A percentile compares a stretch with the other conserved stretches of the same genome.
Evolutionary conservation across 768 basidiomycete species (phyloP).

Genomic region (Dentipellis fragilis): DNA sequence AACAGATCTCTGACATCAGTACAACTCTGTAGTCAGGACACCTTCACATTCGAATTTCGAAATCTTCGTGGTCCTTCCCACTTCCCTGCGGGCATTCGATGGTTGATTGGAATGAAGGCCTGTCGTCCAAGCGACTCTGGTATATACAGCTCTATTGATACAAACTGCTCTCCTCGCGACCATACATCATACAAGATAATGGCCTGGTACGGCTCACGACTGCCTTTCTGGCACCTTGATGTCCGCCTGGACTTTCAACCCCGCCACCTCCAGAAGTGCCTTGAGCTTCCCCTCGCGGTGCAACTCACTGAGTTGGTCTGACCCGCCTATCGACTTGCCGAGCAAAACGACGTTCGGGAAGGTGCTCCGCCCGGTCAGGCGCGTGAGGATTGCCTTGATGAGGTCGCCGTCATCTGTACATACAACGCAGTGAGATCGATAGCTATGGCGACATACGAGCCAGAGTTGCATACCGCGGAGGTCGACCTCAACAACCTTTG

Average conservation of each 20-base stretch:
- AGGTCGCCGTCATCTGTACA: constrained; percentile 45
- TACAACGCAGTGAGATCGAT: neutral
- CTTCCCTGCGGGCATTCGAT: no score
- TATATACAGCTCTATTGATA: no score
- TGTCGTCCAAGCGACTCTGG: no score
- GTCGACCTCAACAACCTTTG: constrained; percentile 70
- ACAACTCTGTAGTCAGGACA: no score
- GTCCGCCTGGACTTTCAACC: constrained; percentile 20
- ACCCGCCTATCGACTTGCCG: constrained; percentile 58
- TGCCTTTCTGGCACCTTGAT: neutral
- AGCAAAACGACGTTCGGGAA: constrained; percentile 68
- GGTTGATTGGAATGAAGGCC: no score
- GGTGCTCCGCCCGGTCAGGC: constrained; percentile 57
- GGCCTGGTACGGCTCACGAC: neutral
- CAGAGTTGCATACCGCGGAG: constrained; percentile 38
- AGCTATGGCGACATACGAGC: neutral
- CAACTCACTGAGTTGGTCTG: constrained; percentile 44
- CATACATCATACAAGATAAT: no score
- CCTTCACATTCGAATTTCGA: no score
- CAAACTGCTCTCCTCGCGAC: no score
- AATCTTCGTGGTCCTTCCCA: no score
- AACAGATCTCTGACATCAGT: no score
- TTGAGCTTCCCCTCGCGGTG: constrained; percentile 39
- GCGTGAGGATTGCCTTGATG: constrained; percentile 55
- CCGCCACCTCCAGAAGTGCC: constrained; percentile 36